A percentile compares a stretch with the other conserved stretches of the same genome.
Conservation (phyloP, 352 stramenopile genomes). For the Phytophthora ohioensis region DNA sequence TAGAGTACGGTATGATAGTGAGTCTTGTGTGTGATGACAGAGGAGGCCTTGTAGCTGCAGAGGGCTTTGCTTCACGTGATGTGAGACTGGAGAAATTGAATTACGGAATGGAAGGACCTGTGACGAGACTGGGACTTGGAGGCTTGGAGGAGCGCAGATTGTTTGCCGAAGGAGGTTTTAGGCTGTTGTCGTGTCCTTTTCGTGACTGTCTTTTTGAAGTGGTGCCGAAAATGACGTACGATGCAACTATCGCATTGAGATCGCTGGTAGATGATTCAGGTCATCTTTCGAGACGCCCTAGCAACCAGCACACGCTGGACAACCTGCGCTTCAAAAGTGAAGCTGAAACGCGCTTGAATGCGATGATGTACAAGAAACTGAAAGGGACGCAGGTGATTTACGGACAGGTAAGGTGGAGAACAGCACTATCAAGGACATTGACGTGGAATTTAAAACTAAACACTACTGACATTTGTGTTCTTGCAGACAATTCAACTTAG, state of each 20-base stretch:
- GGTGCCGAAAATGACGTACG: constrained; percentile 80
- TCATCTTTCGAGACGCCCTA: constrained; percentile 15
- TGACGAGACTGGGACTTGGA: constrained; percentile 55
- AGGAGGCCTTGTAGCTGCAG: constrained; percentile 56
- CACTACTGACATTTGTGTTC: background rate
- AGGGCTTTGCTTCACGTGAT: constrained; percentile 65
- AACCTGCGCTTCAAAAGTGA: constrained; percentile 80
- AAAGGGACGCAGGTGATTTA: constrained; percentile 70
- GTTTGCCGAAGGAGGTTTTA: constrained; percentile 47
- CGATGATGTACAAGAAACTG: constrained; percentile 77
- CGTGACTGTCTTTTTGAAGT: constrained; percentile 79
- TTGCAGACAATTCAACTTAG: constrained; percentile 65
- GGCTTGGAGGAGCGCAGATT: constrained; percentile 51
- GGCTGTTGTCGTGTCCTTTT: constrained; percentile 60
- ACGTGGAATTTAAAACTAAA: background rate
- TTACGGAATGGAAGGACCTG: constrained; percentile 30
- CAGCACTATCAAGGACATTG: too few species aligned
- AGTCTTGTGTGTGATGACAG: constrained; percentile 70
- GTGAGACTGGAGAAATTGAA: constrained; percentile 68
- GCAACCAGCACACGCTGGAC: constrained; percentile 40
- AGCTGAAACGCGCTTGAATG: constrained; percentile 70
- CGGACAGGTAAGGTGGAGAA: constrained; percentile 49
- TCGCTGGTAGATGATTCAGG: constrained; percentile 23
- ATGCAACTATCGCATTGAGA: constrained; percentile 60
- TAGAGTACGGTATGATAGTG: constrained; percentile 79